Conservation (phyloP, 2,329 filamentous ascomycete species). For the Colletotrichum eleusines region DNA sequence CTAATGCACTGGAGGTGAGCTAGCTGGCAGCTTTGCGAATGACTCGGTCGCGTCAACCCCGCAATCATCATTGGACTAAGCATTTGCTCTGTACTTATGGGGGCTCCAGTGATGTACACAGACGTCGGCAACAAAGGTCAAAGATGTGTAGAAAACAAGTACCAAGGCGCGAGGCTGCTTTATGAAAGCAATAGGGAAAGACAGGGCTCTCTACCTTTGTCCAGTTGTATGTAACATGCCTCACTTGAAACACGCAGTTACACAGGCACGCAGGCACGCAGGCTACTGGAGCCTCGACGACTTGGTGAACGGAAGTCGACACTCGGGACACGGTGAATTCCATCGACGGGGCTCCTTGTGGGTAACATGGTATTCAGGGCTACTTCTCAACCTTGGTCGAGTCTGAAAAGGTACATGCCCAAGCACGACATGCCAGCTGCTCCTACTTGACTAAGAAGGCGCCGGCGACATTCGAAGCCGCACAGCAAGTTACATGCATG, state of each 20-base stretch:
- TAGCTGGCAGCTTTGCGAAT: conserved; percentile 32
- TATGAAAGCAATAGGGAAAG: not conserved
- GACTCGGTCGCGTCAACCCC: conserved; percentile 23
- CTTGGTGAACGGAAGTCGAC: not conserved
- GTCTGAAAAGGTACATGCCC: no score
- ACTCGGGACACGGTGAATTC: not conserved
- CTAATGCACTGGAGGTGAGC: conserved; percentile 21
- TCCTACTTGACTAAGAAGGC: not conserved
- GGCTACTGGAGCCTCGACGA: not conserved
- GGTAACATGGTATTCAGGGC: not conserved
- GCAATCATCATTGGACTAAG: conserved; percentile 26
- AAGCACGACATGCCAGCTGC: no score
- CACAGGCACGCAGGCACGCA: no score
- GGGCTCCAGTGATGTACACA: not conserved
- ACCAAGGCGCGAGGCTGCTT: not conserved
- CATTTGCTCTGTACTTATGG: not conserved
- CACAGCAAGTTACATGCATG: not conserved
- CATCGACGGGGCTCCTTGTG: not conserved
- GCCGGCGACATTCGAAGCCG: not conserved
- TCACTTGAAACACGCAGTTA: not conserved
- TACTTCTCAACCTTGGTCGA: not conserved
- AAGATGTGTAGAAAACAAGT: not conserved
- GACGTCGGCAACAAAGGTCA: not conserved
- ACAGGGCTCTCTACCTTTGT: not conserved
- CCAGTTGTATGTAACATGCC: not conserved